Evolutionary conservation across 495 filamentous ascomycete genomes (phyloP), one percentile per base, ranked within the genome.

Genomic region (Aspergillus kassunensis): DNA sequence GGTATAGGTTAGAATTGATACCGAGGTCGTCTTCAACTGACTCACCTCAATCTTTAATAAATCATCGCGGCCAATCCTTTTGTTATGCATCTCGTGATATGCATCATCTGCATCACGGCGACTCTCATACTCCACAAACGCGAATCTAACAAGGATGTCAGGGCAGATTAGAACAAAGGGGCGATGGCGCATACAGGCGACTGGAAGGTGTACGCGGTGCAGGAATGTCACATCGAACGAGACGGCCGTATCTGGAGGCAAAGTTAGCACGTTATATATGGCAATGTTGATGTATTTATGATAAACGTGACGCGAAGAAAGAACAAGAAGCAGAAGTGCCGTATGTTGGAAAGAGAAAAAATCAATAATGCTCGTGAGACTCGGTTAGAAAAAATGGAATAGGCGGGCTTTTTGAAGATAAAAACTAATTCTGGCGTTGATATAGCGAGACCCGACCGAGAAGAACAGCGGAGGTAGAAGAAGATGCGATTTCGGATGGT

Each of bases 11-110:
- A 61, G 41, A 49, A 23, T 34, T 9, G 29, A 18, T 10, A 10
- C 19, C 18, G 7, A 21, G 15, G 12, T n/a, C 49, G 30, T 34
- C 25, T 24, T 6, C n/a, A 13, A 16, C 12, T 12, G 45, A 39
- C 80, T 61, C 75, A 96, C 93, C 80, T 99, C 93, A 59, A 99
- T 97, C 74, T 99, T 99, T 76, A 99, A 67, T 40, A 96, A 69
- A 59, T 99, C 93, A 68, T 99, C 93, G 47, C 91, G 87, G 36
- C 91, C 91, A 60, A 99, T 91, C 47, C 93, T 89, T 82, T 95
- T 96, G 76, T 97, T 97, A 70, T 99, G 93, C 95, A 99, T 97
- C 71, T 99, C 93, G 71, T 97, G 90, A 66, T 99, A 99, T 27
- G 93, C 93, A 80, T 99, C 93, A 74, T 99, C 93, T 39, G 93